These are phyloP conservation scores for Fraxinus baroniana DNA, from an alignment of 305 asterid species.

Conservation along the genomic window DNA sequence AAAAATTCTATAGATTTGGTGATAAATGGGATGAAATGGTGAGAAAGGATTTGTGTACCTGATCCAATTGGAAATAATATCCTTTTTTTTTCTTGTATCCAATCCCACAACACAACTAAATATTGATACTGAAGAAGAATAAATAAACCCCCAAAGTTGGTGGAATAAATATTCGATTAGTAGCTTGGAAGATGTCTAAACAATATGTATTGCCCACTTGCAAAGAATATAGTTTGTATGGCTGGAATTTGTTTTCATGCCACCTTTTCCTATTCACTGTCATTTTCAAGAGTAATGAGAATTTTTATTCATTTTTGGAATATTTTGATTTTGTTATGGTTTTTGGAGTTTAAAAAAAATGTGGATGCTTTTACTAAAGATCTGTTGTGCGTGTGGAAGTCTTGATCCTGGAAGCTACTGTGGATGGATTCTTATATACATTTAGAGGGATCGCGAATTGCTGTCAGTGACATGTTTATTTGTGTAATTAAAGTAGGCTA, in stretches of 20 bases:
- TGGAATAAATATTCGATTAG: neutral
- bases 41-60: neutral
- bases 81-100: neutral
- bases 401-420: neutral
- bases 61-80: neutral
- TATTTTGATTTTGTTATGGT: neutral
- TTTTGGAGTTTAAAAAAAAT: neutral
- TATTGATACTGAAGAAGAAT: neutral
- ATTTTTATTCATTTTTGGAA: neutral
- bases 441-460: neutral
- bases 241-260: neutral
- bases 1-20: neutral
- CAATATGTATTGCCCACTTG: neutral
- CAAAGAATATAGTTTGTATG: neutral
- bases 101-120: neutral
- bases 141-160: neutral
- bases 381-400: neutral
- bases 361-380: neutral
- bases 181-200: neutral
- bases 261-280: neutral
- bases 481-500: neutral
- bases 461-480: neutral
- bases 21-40: neutral
- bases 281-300: neutral
- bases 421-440: neutral